Base-by-base conservation (phyloP, 2,329 filamentous ascomycete species). In the Myriosclerotinia duriaeana region DNA sequence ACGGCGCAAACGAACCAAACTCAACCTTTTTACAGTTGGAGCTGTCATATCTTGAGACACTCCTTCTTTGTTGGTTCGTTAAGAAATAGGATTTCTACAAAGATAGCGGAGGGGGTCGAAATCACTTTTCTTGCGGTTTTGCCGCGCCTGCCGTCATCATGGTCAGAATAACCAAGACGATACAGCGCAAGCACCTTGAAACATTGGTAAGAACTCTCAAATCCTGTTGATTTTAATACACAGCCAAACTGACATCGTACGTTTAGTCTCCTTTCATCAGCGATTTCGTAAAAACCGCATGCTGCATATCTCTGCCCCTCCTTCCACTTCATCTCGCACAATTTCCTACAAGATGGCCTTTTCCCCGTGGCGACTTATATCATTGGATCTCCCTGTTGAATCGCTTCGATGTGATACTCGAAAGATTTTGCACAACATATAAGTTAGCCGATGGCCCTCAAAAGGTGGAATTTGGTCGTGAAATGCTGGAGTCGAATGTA, bases 301-400 rank as follows among this genome's bases (percentile, higher is more conserved):
- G 87, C 71, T 84, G 84, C 67, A 83, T 85, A 71, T 86, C 92
- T 58, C 81, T 97, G 74, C 88, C 89, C 74, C 86, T 91, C 76
- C 84, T 99, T 71, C 91, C 92, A 72, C 81, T 86, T 73, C 86
- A 90, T 72, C 89, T 99, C 71, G 83, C 84, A 73, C 86, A 85
- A 66, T 98, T 98, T 77, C 93, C 94, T 67, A 88, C 89, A 71
- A 84, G 89, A 84, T 99, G 95, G 95, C 93, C 93, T 2, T 96
- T 98, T 75, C 94, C 94, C 50, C 87, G 94, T 77, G 96, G 95
- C 68, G 95, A 99, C 77, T 82, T 98, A 40, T 98, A 98, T 77
- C 94, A 99, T 82, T 99, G 96, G 96, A 97, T 99, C 72, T 89
- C 91, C 38, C 85, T 97, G 34, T 81, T 99, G 68, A 96, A 99